A percentile compares a stretch with the other conserved stretches of the same genome.
Evolutionary conservation across 164 flowering plant species (phyloP).

Genomic region (Brasenia schreberi): DNA sequence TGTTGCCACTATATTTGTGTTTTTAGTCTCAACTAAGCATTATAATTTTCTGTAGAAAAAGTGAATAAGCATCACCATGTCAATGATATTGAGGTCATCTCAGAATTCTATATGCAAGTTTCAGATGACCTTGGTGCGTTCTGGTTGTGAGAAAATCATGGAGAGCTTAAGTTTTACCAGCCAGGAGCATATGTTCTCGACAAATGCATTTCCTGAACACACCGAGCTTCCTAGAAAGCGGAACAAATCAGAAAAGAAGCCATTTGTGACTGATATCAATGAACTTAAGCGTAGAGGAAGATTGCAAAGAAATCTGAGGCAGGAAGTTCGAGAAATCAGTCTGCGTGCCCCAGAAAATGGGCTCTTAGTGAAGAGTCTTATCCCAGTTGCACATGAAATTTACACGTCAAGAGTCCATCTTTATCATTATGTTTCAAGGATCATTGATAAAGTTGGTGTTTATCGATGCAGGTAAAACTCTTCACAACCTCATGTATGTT

Average conservation of each 20-base stretch:
- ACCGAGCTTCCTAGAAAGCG: constrained; percentile 29
- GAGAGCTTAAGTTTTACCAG: neutral
- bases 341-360: constrained; percentile 53
- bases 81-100: neutral
- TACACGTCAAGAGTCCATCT: constrained; percentile 30
- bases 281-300: constrained; percentile 48
- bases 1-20: too few relatives aligned
- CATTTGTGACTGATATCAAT: constrained; percentile 29
- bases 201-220: constrained; percentile 1
- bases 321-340: constrained; percentile 20
- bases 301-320: constrained; percentile 21
- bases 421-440: constrained; percentile 28
- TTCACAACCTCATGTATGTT: neutral
- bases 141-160: neutral
- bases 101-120: neutral
- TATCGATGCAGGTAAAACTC: constrained; percentile 39
- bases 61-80: too few relatives aligned
- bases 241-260: constrained; percentile 38
- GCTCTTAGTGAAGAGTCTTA: constrained; percentile 32
- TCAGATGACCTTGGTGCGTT: neutral
- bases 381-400: constrained; percentile 49
- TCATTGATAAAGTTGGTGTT: constrained; percentile 20
- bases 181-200: neutral
- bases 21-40: too few relatives aligned
- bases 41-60: too few relatives aligned